Evolutionary conservation across 2,329 filamentous ascomycete species (phyloP), one percentile per base, ranked within the genome.

Genomic region (Colletotrichum aenigma): DNA sequence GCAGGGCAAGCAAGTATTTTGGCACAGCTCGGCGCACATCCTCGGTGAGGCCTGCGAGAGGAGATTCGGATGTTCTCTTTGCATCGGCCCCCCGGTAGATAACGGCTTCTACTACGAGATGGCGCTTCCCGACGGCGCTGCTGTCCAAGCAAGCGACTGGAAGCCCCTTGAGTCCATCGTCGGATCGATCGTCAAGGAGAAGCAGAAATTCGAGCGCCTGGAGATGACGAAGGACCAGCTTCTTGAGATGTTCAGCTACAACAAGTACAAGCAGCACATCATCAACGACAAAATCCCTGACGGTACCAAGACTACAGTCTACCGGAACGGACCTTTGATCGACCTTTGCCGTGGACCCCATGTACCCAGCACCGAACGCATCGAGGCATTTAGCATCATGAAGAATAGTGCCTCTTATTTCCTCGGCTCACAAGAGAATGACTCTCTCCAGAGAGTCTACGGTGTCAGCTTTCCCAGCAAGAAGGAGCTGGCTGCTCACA

Each of bases 211-310:
- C 83, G 94, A 98, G 88, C 93, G 97, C 75, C 88, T 98, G 64
- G 94, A 94, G 78, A 91, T 98, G 82, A 94, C 94, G 78, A 98
- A 98, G 87, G 94, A 96, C 70, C 93, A 98, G 79, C 90, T 98
- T 66, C 91, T 97, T 68, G 95, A 98, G 65, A 80, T 77, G 95
- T 98, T 98, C 89, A 92, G 93, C 80, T 97, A 98, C 90, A 98
- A 97, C 90, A 97, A 97, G 85, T 98, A 98, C 89, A 98, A 99
- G 91, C 93, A 98, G 84, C 95, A 98, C 85, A 98, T 98, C 85
- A 98, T 99, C 87, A 94, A 95, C 80, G 94, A 96, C 88, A 96
- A 97, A 86, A 95, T 98, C 76, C 89, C 93, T 52, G 95, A 98
- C 80, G 96, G 95, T 80, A 96, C 95, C 71, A 95, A 91, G 83